Conservation (phyloP, 2,329 filamentous ascomycete genomes). For the Trichoderma polysporum region DNA sequence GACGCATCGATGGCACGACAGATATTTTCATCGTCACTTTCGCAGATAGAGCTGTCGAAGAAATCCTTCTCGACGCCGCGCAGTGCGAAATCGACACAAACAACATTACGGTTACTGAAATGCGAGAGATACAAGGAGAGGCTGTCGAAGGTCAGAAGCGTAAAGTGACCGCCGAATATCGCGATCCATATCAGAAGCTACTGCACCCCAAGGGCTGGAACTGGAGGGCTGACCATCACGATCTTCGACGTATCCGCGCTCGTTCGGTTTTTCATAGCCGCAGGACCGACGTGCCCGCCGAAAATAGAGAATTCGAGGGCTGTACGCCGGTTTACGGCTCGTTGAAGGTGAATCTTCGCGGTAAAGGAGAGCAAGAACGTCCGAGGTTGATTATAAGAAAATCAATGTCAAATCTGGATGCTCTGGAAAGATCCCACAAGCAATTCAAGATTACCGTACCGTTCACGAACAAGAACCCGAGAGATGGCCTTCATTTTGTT, state of each 20-base stretch:
- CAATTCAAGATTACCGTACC: constrained; percentile 63
- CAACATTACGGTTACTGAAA: constrained; percentile 51
- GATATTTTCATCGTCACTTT: constrained; percentile 74
- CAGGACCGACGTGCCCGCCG: constrained; percentile 54
- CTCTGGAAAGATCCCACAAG: constrained; percentile 41
- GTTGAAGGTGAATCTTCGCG: constrained; percentile 46
- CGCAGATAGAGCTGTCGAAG: constrained; percentile 56
- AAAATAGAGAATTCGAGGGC: constrained; percentile 54
- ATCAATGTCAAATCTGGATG: constrained; percentile 37
- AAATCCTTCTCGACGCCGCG: constrained; percentile 60
- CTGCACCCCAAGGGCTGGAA: constrained; percentile 60
- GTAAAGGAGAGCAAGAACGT: constrained; percentile 40
- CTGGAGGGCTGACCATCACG: constrained; percentile 71
- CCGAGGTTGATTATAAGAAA: constrained; percentile 47
- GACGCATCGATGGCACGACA: constrained; percentile 72
- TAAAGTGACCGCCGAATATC: constrained; percentile 46
- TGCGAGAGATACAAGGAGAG: constrained; percentile 39
- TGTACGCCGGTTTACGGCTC: constrained; percentile 58
- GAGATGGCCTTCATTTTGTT: constrained; percentile 90
- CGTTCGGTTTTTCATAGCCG: constrained; percentile 52
- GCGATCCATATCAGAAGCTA: constrained; percentile 67
- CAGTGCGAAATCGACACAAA: constrained; percentile 58
- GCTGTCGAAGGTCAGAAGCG: constrained; percentile 37
- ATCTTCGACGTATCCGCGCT: constrained; percentile 68
- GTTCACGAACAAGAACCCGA: constrained; percentile 71